Evolutionary conservation across 768 basidiomycete species (phyloP), one percentile per base, ranked within the genome.

Genomic region (Pleurotus cornucopiae): DNA sequence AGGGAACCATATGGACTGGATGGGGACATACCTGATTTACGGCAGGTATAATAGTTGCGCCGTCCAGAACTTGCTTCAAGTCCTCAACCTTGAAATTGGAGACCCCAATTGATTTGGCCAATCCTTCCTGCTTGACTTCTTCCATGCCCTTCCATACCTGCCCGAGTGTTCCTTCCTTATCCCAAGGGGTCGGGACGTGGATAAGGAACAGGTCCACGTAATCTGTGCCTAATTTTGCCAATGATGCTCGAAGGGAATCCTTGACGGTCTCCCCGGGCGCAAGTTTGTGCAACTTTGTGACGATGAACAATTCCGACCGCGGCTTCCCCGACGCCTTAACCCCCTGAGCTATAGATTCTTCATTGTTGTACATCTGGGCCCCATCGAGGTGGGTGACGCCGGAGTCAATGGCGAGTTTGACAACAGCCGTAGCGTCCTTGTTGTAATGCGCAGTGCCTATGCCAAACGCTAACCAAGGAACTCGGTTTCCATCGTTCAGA

Each of bases 171-270:
- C 76, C 79, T 39, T 61, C 67, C 45, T 74, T 69, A 2, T 66
- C 57, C 4, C 56, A 61, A 3, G 72, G 70, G 40, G 64, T 64
- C 1, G 83, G 71, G 44, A 61, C 63, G 62, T 89, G 88, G 52
- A 91, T 73, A 56, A 89, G 69, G 68, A 81, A 88, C 55, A 87
- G 66, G 63, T 88, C 85, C 11, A 88, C 82, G 44, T 76, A 77
- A 54, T 81, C 73, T 52, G 84, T 54, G 16, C 67, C 68, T 4
- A 89, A 71, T 63, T 79, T 80, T 63, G 73, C 65, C 48, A 90
- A 66, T 6, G 84, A 86, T n/a, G 67, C 71, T 39, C 76, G 62
- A 9, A 91, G 65, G 0, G 77, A 71, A 3, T 74, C 71, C 51
- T 71, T 75, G 34, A 88, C 79, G 2, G 74, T 77, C 58, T 75